These are phyloP conservation scores for Geotrichum aggregatum DNA, from an alignment of 1,139 yeast species.

Conservation along the genomic window DNA sequence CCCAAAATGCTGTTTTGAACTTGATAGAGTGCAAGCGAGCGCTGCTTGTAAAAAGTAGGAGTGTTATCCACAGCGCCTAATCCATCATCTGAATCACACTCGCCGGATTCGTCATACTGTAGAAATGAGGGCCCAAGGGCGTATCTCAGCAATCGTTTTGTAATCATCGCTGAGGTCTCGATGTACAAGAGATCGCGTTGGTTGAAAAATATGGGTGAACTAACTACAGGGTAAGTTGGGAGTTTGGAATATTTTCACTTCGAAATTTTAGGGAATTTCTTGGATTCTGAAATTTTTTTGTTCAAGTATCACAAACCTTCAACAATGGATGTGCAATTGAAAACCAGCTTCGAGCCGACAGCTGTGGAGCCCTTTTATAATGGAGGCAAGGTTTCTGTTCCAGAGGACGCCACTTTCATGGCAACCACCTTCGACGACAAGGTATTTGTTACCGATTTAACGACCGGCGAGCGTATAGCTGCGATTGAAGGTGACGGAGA, in stretches of 20 bases:
- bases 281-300: constrained; percentile 5
- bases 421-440: constrained; percentile 82
- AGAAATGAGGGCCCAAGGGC: constrained; percentile 34
- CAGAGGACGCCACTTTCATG: constrained; percentile 59
- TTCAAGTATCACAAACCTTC: not conserved
- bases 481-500: constrained; percentile 84
- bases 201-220: not conserved
- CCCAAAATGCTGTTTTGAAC: constrained; percentile 1
- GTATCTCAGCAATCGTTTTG: constrained; percentile 30
- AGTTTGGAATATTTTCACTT: constrained; percentile 6
- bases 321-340: constrained; percentile 27
- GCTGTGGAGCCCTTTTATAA: constrained; percentile 73
- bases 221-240: constrained; percentile 11
- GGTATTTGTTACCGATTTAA: constrained; percentile 62
- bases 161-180: constrained; percentile 25
- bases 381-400: constrained; percentile 75
- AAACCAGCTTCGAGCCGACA: constrained; percentile 43
- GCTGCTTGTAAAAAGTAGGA: not conserved
- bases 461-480: constrained; percentile 55
- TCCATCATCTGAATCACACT: not conserved
- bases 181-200: too few relatives aligned
- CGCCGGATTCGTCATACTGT: constrained; percentile 17
- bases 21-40: not conserved
- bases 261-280: not conserved
- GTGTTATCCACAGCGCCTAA: too few relatives aligned